Base-by-base conservation (phyloP, 441 rosid genomes). In the Manihot esculenta region DNA sequence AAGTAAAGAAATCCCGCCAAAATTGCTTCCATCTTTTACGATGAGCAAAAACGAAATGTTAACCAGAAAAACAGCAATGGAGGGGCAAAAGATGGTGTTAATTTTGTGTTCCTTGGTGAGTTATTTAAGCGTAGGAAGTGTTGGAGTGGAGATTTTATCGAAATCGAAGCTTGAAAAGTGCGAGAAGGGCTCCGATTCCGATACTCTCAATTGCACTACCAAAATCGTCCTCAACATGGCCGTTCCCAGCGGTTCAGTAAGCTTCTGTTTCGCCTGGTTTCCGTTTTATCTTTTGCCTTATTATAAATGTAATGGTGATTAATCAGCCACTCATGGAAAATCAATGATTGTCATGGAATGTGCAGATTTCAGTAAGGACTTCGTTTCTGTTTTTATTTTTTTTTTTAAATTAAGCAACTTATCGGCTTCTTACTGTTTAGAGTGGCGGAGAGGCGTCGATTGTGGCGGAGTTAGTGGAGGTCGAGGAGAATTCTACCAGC, bases 171-270 rank as follows among this genome's bases (percentile, higher is more conserved):
- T 95, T 5, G 91, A 91, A 33, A 83, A 78, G 69, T 95, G 98
- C 81, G 92, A 87, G 80, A 91, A 85, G 78, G 72, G 73, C 45
- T 78, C 89, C 10, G 85, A 70, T 10, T 76, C 88, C n/a, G 81
- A 56, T 26, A 23, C 64, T 58, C 84, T 93, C 72, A 89, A 91
- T 60, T 93, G 98, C 80, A 84, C 94, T 4, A 73, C 85, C 56
- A 91, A 93, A 81, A 86, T 93, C 79, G 81, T 93, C 41, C 73
- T 93, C 51, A 84, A 93, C 80, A 77, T 91, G 88, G 97, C 95
- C 48, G 96, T 95, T n/a, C 97, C 99, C 0, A 93, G 98, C 59
- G 97, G 97, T 56, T 91, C 97, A 5, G 97, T 94, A 78, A 85
- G 80, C 48, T 2, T 51, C 27, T 57, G 5, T 4, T 57, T 57